Percentiles rank a stretch among this genome's conserved stretches.
phyloP scores from a whole-genome alignment of 148 eudicot genomes.

The Camellia granthamiana region DNA sequence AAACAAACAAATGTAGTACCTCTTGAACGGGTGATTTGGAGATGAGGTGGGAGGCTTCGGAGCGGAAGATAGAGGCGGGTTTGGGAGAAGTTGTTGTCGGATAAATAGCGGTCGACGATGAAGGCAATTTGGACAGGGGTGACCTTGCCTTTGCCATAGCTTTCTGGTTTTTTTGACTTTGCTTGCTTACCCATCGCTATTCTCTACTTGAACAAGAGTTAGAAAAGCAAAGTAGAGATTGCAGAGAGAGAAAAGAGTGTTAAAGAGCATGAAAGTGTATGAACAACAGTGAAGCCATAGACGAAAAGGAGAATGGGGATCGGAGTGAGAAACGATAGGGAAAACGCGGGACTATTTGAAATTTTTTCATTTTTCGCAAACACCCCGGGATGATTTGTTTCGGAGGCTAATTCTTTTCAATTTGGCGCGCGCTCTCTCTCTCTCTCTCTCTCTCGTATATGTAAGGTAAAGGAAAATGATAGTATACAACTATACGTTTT shows the following conservation, averaged over 20 bases:
- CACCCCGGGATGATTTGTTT: not conserved
- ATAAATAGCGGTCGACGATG: constrained; percentile 77
- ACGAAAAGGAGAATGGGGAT: not conserved
- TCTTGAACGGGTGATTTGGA: constrained; percentile 49
- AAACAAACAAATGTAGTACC: constrained; percentile 22
- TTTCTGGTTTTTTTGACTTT: constrained; percentile 30
- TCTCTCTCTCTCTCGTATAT: too few relatives aligned
- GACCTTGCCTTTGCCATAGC: constrained; percentile 57
- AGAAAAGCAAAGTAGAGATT: not conserved
- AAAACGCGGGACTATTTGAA: constrained; percentile 33
- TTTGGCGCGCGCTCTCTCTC: not conserved
- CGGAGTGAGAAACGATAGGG: not conserved
- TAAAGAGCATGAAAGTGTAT: too few relatives aligned
- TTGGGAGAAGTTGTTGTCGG: constrained; percentile 49
- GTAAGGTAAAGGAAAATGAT: too few relatives aligned
- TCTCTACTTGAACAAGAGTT: not conserved
- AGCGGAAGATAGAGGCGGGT: constrained; percentile 62
- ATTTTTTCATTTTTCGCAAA: constrained; percentile 6
- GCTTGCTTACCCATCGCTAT: constrained; percentile 46
- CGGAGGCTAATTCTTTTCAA: not conserved
- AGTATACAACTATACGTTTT: too few relatives aligned
- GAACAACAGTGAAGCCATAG: too few relatives aligned
- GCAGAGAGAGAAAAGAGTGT: not conserved
- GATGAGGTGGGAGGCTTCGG: constrained; percentile 64
- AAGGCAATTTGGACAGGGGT: constrained; percentile 81